Evolutionary conservation across 176 grass and related monocot genomes (phyloP).

Genomic region (Hyparrhenia diplandra): DNA sequence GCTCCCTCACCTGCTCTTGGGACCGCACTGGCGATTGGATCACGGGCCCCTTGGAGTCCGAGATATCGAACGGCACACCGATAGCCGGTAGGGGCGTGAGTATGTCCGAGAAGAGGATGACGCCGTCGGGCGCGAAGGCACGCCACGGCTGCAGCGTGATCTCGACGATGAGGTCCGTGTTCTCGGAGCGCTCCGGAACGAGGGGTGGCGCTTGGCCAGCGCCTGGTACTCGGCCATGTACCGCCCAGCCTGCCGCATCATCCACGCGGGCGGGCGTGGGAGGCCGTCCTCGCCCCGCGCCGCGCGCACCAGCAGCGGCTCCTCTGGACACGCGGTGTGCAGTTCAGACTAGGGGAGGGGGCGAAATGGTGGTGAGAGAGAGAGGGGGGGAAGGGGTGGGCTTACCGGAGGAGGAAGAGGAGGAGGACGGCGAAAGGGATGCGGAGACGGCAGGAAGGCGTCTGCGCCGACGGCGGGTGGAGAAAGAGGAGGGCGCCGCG

Average conservation of each 20-base stretch:
- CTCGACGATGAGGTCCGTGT: slow-evolving; percentile 83
- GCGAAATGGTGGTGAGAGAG: slow-evolving; percentile 2
- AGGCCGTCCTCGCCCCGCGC: slow-evolving; percentile 65
- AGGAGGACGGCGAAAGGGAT: slow-evolving; percentile 23
- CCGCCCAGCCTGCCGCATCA: slow-evolving; percentile 98
- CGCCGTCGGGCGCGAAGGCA: slow-evolving; percentile 82
- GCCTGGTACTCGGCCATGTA: slow-evolving; percentile 94
- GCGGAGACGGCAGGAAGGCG: slow-evolving; percentile 12
- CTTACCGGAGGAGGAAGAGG: slow-evolving; percentile 24
- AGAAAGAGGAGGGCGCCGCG: slow-evolving; percentile 1
- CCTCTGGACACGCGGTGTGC: slow-evolving; percentile 41
- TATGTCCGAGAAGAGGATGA: slow-evolving; percentile 97
- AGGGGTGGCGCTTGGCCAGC: slow-evolving; percentile 81
- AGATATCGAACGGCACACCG: slow-evolving; percentile 94
- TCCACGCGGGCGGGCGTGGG: slow-evolving; percentile 82
- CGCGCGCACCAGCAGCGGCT: slow-evolving; percentile 77
- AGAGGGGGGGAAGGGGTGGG: slow-evolving; percentile 2
- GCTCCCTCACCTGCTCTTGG: slow-evolving; percentile 58
- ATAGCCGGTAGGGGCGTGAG: slow-evolving; percentile 88
- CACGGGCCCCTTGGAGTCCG: slow-evolving; percentile 76
- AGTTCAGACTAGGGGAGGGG: too few species aligned
- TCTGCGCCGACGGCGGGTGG: neutral
- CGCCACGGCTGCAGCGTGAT: slow-evolving; percentile 93
- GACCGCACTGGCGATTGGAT: slow-evolving; percentile 68
- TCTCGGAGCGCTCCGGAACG: slow-evolving; percentile 95